phyloP scores from a whole-genome alignment of 805 yeast genomes.

The Saccharomyces mikatae region DNA sequence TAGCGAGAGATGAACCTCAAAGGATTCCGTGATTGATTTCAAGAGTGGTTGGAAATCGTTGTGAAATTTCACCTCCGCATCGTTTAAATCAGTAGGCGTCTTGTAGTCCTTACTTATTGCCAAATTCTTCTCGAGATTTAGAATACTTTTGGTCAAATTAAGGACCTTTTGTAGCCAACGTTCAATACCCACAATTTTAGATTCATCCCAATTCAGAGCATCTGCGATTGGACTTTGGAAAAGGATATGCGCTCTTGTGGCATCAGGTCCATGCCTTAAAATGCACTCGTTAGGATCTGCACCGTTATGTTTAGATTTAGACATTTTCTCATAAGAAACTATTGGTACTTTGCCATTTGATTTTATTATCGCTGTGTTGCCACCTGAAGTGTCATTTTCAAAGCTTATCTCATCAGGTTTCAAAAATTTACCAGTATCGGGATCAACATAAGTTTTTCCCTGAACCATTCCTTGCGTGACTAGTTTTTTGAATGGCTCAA shows the following conservation, averaged over 20 bases:
- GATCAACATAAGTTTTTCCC: slow-evolving; percentile 74
- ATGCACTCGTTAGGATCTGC: slow-evolving; percentile 83
- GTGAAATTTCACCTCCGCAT: slow-evolving; percentile 47
- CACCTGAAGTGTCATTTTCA: slow-evolving; percentile 25
- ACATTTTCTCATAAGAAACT: slow-evolving; percentile 82
- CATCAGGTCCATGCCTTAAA: slow-evolving; percentile 77
- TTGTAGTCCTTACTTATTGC: slow-evolving; percentile 3
- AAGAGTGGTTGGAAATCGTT: slow-evolving; percentile 46
- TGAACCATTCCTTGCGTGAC: slow-evolving; percentile 98
- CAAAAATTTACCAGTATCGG: slow-evolving; percentile 63
- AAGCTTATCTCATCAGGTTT: slow-evolving; percentile 66
- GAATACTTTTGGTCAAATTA: slow-evolving; percentile 7
- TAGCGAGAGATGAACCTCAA: slow-evolving; percentile 50
- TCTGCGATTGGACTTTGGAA: slow-evolving; percentile 88
- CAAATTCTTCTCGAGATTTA: slow-evolving; percentile 2
- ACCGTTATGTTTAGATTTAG: slow-evolving; percentile 91
- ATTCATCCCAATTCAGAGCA: slow-evolving; percentile 82
- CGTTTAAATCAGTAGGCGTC: slow-evolving; percentile 22
- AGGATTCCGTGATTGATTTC: slow-evolving; percentile 48
- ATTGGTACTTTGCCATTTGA: slow-evolving; percentile 45
- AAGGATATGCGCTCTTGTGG: slow-evolving; percentile 84
- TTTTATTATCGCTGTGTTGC: slow-evolving; percentile 36
- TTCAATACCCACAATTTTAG: slow-evolving; percentile 76
- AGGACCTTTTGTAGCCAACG: slow-evolving; percentile 72
- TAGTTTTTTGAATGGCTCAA: slow-evolving; percentile 75